Evolutionary conservation across 2,329 filamentous ascomycete species (phyloP).

Genomic region (Fusarium buharicum): DNA sequence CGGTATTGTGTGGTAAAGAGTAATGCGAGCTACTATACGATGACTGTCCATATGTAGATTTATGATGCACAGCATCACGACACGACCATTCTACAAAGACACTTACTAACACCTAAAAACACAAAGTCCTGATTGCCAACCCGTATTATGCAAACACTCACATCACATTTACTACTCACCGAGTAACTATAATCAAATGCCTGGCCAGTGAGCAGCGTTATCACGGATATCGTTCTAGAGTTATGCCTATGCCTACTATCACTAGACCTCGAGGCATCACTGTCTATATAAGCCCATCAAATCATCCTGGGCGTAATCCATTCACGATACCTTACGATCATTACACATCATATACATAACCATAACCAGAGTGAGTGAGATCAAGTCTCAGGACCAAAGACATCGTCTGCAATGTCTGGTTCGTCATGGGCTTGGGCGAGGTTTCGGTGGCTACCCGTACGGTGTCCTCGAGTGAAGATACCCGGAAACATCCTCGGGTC

Average conservation of each 20-base stretch:
- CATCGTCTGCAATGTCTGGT: constrained; percentile 31
- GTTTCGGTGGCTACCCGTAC: constrained; percentile 55
- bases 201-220: background rate
- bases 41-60: too few species aligned
- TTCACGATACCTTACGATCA: background rate
- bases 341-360: background rate
- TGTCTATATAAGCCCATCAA: constrained; percentile 2
- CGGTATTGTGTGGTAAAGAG: too few species aligned
- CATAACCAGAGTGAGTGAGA: background rate
- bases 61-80: too few species aligned
- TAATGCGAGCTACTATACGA: too few species aligned
- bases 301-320: background rate
- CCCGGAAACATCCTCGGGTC: constrained; percentile 80
- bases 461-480: constrained; percentile 65
- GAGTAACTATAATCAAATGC: background rate
- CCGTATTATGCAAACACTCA: background rate
- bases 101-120: background rate
- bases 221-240: constrained; percentile 7
- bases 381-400: constrained; percentile 34
- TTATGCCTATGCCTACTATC: background rate
- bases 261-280: background rate
- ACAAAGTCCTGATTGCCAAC: background rate
- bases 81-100: background rate
- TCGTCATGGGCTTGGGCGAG: constrained; percentile 43
- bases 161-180: background rate